Conservation (phyloP, 2,329 filamentous ascomycete genomes). For the Calonectria montana region DNA sequence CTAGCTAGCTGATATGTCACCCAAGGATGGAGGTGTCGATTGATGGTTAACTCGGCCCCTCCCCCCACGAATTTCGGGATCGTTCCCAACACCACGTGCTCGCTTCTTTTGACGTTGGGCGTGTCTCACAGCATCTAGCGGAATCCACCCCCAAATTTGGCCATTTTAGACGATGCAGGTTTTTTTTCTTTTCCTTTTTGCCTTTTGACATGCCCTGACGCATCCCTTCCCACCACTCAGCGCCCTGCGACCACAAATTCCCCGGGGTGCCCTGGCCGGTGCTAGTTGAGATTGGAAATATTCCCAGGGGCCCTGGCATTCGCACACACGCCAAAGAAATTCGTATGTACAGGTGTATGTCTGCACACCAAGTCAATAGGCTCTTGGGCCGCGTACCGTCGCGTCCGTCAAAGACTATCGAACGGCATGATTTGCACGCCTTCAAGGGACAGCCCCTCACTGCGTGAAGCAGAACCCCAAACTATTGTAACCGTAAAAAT, state of each 20-base stretch:
- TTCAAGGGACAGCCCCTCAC: conserved; percentile 9
- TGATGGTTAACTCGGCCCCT: not conserved
- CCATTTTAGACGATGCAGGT: conserved; percentile 2
- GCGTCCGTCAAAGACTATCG: not conserved
- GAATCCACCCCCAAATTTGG: conserved; percentile 11
- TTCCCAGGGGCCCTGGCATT: not conserved
- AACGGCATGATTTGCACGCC: conserved; percentile 12
- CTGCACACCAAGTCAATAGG: not conserved
- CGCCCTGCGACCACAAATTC: conserved; percentile 15
- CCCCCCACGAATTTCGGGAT: conserved; percentile 28
- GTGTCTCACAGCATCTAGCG: conserved; percentile 18
- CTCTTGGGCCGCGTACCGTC: not conserved
- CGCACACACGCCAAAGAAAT: not conserved
- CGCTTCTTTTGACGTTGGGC: conserved; percentile 22
- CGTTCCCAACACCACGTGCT: conserved; percentile 41
- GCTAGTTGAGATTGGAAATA: not conserved
- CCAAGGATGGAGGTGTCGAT: not conserved
- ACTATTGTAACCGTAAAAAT: conserved; percentile 7
- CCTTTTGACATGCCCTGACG: not conserved
- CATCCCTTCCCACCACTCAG: not conserved
- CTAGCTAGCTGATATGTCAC: not conserved
- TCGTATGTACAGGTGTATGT: not conserved
- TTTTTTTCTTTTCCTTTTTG: not conserved
- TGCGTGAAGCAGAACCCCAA: not conserved
- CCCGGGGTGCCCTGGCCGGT: not conserved